phyloP scores from a whole-genome alignment of 1,284 basidiomycete species.

The Anthracocystis setariae region DNA sequence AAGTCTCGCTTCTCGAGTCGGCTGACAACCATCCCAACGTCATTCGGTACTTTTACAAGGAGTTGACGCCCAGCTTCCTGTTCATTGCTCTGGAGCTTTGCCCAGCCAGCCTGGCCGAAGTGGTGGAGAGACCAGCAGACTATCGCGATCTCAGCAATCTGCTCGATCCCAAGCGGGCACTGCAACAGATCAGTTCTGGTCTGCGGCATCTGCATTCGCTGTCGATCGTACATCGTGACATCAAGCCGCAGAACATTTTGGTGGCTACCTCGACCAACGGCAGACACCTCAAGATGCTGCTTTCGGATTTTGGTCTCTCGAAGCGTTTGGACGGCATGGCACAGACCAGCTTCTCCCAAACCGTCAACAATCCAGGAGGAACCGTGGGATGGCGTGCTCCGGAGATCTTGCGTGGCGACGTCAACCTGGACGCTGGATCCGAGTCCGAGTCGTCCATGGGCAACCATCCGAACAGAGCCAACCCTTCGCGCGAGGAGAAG shows the following conservation, averaged over 20 bases:
- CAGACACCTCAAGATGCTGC: slow-evolving; percentile 62
- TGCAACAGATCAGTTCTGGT: slow-evolving; percentile 87
- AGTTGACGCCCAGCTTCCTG: slow-evolving; percentile 79
- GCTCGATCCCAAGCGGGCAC: slow-evolving; percentile 80
- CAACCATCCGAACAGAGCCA: slow-evolving; percentile 20
- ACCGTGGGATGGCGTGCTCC: slow-evolving; percentile 67
- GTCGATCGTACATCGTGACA: slow-evolving; percentile 96
- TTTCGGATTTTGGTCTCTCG: slow-evolving; percentile 66
- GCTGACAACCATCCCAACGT: slow-evolving; percentile 96
- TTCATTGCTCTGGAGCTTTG: slow-evolving; percentile 98
- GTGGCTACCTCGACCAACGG: slow-evolving; percentile 69
- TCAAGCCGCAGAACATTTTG: slow-evolving; percentile 98
- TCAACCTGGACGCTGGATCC: slow-evolving; percentile 53
- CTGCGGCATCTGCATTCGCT: slow-evolving; percentile 89
- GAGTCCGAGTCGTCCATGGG: slow-evolving; percentile 51
- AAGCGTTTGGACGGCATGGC: slow-evolving; percentile 64
- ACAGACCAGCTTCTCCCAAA: slow-evolving; percentile 65
- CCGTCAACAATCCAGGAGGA: slow-evolving; percentile 64
- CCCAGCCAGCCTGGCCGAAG: slow-evolving; percentile 90
- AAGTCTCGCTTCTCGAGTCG: slow-evolving; percentile 91
- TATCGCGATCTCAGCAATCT: slow-evolving; percentile 53
- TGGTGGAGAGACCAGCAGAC: slow-evolving; percentile 75
- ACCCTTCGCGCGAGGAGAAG: slow-evolving; percentile 40
- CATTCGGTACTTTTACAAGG: slow-evolving; percentile 95
- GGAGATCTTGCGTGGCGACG: slow-evolving; percentile 62